phyloP scores from a whole-genome alignment of 1,284 basidiomycete genomes.

The Ustilago xerochloae region DNA sequence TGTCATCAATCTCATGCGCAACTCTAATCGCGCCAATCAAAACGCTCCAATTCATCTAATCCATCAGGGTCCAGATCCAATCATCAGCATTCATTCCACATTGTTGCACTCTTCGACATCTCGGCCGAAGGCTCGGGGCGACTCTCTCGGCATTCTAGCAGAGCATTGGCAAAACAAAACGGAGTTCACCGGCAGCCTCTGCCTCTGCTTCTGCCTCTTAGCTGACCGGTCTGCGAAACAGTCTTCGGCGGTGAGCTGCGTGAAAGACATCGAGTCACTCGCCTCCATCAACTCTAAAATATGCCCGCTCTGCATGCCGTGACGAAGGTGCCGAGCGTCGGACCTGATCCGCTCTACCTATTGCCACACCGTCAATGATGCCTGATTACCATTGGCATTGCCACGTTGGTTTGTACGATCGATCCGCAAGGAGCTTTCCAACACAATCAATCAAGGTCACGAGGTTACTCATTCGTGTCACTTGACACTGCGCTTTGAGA shows the following conservation, averaged over 20 bases:
- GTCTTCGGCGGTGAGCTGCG: not conserved
- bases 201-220: no score
- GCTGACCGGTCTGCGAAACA: not conserved
- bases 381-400: not conserved
- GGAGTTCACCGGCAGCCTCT: slow-evolving; percentile 22
- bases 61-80: slow-evolving; percentile 26
- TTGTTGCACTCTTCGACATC: slow-evolving; percentile 18
- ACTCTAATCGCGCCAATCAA: slow-evolving; percentile 52
- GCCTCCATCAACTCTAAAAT: slow-evolving; percentile 1
- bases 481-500: not conserved
- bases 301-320: slow-evolving; percentile 3
- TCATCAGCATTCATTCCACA: not conserved
- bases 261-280: slow-evolving; percentile 12
- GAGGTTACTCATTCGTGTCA: not conserved
- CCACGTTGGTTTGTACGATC: not conserved
- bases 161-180: not conserved
- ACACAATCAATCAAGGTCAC: not conserved
- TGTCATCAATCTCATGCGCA: slow-evolving; percentile 12
- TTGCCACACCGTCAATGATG: not conserved
- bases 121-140: slow-evolving; percentile 22
- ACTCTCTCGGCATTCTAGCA: slow-evolving; percentile 9
- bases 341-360: not conserved
- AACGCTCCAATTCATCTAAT: slow-evolving; percentile 16
- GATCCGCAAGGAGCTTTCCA: no score
- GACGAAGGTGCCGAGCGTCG: no score